A percentile compares a stretch with the other conserved stretches of the same genome.
Conservation (phyloP, 2,329 filamentous ascomycete species). For the Fusarium goolgardi region DNA sequence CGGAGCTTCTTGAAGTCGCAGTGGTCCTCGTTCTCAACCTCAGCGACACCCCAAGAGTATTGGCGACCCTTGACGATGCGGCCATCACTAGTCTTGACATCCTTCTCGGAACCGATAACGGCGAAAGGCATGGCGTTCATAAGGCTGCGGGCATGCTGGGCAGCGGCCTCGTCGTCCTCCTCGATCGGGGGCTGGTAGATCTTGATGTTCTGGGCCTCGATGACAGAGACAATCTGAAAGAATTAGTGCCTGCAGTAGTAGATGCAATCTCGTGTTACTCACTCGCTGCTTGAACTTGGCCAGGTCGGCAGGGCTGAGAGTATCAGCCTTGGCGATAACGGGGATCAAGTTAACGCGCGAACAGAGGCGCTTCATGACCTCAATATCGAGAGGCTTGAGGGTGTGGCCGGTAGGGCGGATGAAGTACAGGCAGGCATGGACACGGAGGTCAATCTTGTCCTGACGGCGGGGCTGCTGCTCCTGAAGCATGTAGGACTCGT, state of each 20-base stretch:
- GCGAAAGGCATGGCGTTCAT: conserved; percentile 99
- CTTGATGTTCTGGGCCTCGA: conserved; percentile 99
- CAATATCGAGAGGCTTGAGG: conserved; percentile 97
- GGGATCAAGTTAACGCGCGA: conserved; percentile 98
- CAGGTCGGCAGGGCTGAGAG: conserved; percentile 90
- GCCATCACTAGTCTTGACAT: conserved; percentile 94
- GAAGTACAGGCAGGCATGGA: conserved; percentile 98
- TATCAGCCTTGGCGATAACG: conserved; percentile 98
- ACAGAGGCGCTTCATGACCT: conserved; percentile 99
- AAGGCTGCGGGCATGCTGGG: conserved; percentile 91
- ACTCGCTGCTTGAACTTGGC: conserved; percentile 96
- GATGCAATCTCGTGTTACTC: conserved; percentile 52
- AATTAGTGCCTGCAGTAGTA: conserved; percentile 7
- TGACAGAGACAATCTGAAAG: conserved; percentile 87
- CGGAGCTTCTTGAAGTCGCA: conserved; percentile 99
- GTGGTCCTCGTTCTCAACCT: conserved; percentile 99
- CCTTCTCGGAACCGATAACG: conserved; percentile 98
- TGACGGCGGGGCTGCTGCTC: conserved; percentile 98
- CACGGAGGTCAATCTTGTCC: conserved; percentile 99
- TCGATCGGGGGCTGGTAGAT: conserved; percentile 98
- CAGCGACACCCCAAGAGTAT: conserved; percentile 99
- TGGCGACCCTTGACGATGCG: conserved; percentile 99
- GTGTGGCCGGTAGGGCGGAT: conserved; percentile 98
- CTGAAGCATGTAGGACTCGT: conserved; percentile 99
- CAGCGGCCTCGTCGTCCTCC: conserved; percentile 97